phyloP scores from a whole-genome alignment of 2,329 filamentous ascomycete species.

The Tetracladium maxilliforme region DNA sequence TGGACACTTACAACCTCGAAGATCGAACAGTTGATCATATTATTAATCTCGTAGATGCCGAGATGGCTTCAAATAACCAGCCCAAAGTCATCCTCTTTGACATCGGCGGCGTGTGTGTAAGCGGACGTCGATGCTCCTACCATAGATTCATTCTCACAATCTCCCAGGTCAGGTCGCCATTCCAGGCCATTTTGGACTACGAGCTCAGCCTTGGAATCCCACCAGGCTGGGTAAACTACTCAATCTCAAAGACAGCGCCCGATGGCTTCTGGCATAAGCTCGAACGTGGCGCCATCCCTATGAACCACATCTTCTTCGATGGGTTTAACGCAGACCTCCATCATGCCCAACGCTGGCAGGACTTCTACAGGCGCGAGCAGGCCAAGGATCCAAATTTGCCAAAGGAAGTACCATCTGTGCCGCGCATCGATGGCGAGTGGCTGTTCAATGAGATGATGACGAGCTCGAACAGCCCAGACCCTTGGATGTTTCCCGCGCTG shows the following conservation, averaged over 20 bases:
- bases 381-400: conserved; percentile 10
- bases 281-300: conserved; percentile 66
- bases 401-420: conserved; percentile 43
- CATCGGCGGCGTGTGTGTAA: conserved; percentile 91
- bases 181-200: conserved; percentile 87
- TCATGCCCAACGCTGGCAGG: conserved; percentile 49
- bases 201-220: conserved; percentile 66
- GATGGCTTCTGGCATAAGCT: conserved; percentile 77
- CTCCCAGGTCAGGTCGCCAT: conserved; percentile 63
- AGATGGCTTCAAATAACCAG: conserved; percentile 25
- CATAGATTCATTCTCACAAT: conserved; percentile 4
- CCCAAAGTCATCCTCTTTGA: conserved; percentile 81
- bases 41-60: conserved; percentile 7
- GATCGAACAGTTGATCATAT: neutral
- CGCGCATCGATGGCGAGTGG: conserved; percentile 59
- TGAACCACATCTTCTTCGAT: conserved; percentile 62
- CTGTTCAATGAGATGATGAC: conserved; percentile 91
- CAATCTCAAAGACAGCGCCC: conserved; percentile 66
- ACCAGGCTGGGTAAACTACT: conserved; percentile 80
- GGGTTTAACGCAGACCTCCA: conserved; percentile 65
- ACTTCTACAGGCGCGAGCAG: conserved; percentile 36
- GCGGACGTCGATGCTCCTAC: conserved; percentile 20
- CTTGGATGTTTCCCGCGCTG: conserved; percentile 78
- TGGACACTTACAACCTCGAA: too few relatives aligned
- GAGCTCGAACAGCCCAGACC: conserved; percentile 54